Conservation (phyloP, 257 asterid genomes). For the Primulina eburnea region DNA sequence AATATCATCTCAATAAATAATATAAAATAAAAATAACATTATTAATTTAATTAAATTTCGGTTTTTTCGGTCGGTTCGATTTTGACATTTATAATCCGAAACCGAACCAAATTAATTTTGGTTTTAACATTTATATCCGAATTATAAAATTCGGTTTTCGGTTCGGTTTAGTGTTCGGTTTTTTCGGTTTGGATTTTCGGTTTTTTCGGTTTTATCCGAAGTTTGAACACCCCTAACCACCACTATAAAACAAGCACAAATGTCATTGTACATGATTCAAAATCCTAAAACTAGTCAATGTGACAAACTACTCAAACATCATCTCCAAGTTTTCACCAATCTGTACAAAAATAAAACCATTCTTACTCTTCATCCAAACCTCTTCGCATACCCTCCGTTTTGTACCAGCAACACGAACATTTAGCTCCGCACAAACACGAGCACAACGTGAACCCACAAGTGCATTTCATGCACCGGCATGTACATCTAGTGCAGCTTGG, state of each 20-base stretch:
- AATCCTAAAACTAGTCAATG: slow-evolving; percentile 30
- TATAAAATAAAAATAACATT: too few relatives aligned
- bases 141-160: too few relatives aligned
- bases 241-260: slow-evolving; percentile 10
- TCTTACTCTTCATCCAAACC: slow-evolving; percentile 21
- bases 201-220: too few relatives aligned
- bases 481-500: slow-evolving; percentile 38
- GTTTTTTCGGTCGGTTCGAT: too few relatives aligned
- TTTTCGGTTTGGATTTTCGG: too few relatives aligned
- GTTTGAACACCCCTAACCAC: too few relatives aligned
- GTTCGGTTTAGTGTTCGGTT: too few relatives aligned
- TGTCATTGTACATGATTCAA: slow-evolving; percentile 19
- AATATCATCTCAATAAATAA: too few relatives aligned
- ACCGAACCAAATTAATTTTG: too few relatives aligned
- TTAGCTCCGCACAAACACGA: slow-evolving; percentile 48
- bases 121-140: too few relatives aligned
- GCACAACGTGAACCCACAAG: slow-evolving; percentile 50
- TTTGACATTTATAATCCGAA: too few relatives aligned
- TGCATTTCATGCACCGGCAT: slow-evolving; percentile 45
- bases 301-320: slow-evolving; percentile 29
- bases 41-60: too few relatives aligned
- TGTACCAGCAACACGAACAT: slow-evolving; percentile 60
- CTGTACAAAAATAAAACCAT: slow-evolving; percentile 51
- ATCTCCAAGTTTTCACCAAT: slow-evolving; percentile 31
- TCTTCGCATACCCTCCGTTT: slow-evolving; percentile 41